Percentiles rank a stretch among this genome's conserved stretches.
These are phyloP conservation scores for Globisporangium radiosum DNA, from an alignment of 352 stramenopile species.

Conservation along the genomic window DNA sequence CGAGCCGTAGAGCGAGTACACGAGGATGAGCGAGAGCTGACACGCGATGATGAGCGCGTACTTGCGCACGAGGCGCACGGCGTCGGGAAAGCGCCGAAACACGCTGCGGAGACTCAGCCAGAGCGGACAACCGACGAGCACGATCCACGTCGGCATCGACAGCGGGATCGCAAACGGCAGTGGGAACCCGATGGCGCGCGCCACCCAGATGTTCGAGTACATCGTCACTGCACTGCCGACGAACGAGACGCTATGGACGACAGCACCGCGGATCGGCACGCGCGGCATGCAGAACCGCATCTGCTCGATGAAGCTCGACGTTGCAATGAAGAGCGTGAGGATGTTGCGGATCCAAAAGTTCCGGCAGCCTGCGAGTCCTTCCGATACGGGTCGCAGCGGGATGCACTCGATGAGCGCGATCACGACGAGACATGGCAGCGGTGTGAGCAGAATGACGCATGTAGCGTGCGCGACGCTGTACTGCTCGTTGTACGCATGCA, in stretches of 20 bases:
- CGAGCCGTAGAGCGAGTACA: slow-evolving; percentile 28
- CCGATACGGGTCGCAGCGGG: neutral
- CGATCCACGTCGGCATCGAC: neutral
- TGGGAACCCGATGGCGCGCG: slow-evolving; percentile 21
- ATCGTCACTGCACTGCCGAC: neutral
- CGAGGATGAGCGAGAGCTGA: slow-evolving; percentile 12
- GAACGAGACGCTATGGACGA: slow-evolving; percentile 1
- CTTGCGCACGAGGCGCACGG: slow-evolving; percentile 2
- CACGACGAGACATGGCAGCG: slow-evolving; percentile 8
- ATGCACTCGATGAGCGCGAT: slow-evolving; percentile 8
- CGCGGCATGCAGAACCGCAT: neutral
- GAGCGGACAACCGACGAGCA: neutral
- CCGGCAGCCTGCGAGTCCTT: neutral
- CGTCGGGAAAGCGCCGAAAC: neutral
- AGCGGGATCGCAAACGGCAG: slow-evolving; percentile 26
- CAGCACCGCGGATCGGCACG: slow-evolving; percentile 2
- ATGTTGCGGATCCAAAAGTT: slow-evolving; percentile 10
- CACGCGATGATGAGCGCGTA: slow-evolving; percentile 6
- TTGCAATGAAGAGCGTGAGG: neutral
- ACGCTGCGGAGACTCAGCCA: neutral
- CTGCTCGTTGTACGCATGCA: neutral
- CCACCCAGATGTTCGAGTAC: neutral
- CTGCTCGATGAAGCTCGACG: neutral
- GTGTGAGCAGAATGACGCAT: slow-evolving; percentile 1
- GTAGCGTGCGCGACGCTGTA: neutral